Evolutionary conservation across 441 rosid species (phyloP).

Genomic region (Aquilaria agallochum): DNA sequence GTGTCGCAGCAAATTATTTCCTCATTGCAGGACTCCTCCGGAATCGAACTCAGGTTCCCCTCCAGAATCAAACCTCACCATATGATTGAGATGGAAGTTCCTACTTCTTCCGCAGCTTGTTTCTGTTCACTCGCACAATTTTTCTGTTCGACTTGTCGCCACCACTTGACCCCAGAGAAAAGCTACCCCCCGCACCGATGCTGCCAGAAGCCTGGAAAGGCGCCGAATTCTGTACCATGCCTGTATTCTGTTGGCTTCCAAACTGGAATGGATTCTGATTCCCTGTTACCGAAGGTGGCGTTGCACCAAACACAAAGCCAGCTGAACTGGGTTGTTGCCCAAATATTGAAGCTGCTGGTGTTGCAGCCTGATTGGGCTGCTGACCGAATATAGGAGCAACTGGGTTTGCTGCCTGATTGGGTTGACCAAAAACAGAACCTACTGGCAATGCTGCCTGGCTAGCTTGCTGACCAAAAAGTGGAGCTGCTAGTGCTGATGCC

Average conservation of each 20-base stretch:
- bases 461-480: conserved; percentile 53
- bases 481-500: conserved; percentile 37
- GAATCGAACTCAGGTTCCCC: neutral
- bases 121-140: conserved; percentile 44
- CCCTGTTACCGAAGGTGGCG: conserved; percentile 30
- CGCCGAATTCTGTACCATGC: conserved; percentile 38
- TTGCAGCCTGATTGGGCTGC: conserved; percentile 8
- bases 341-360: conserved; percentile 12
- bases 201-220: conserved; percentile 71
- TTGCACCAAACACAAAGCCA: conserved; percentile 31
- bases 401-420: conserved; percentile 48
- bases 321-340: conserved; percentile 9
- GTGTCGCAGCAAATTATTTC: conserved; percentile 12
- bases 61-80: neutral
- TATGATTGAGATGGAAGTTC: neutral
- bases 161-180: conserved; percentile 75
- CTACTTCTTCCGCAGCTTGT: conserved; percentile 47
- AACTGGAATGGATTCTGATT: conserved; percentile 50
- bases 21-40: neutral
- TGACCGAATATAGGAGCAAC: conserved; percentile 49
- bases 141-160: conserved; percentile 69
- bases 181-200: conserved; percentile 66
- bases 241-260: conserved; percentile 47
- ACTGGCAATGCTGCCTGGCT: conserved; percentile 20
- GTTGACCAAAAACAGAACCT: conserved; percentile 16